Conservation (phyloP, 164 flowering plant species). For the Chimonanthus praecox region DNA sequence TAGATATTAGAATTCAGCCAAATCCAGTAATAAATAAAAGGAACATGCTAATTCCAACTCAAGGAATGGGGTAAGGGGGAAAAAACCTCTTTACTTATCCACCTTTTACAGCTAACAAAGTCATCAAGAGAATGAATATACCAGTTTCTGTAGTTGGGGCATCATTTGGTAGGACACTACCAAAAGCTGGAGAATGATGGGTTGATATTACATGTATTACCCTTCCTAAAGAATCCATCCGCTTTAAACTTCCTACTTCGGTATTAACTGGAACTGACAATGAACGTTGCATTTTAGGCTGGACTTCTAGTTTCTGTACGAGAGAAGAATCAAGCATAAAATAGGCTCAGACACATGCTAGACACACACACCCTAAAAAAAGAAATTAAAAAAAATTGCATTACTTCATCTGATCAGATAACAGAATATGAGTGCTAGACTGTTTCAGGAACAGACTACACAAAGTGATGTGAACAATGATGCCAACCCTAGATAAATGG, state of each 20-base stretch:
- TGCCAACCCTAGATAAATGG: too few relatives aligned
- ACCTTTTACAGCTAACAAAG: not conserved
- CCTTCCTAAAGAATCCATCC: constrained; percentile 49
- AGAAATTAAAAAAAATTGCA: not conserved
- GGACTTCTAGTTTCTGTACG: constrained; percentile 40
- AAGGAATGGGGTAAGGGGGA: too few relatives aligned
- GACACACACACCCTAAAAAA: not conserved
- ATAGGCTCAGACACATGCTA: not conserved
- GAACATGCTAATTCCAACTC: not conserved
- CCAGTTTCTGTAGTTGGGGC: constrained; percentile 35
- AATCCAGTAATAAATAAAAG: not conserved
- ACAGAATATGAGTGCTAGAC: not conserved
- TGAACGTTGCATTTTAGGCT: constrained; percentile 51
- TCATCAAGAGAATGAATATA: constrained; percentile 9
- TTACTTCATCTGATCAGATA: not conserved
- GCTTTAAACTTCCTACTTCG: constrained; percentile 44
- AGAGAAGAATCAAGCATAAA: constrained; percentile 13
- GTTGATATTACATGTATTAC: constrained; percentile 56
- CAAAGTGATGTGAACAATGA: not conserved
- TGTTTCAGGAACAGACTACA: constrained; percentile 1
- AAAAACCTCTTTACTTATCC: not conserved
- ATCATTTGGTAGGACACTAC: constrained; percentile 29
- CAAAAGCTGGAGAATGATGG: constrained; percentile 36
- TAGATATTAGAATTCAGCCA: not conserved
- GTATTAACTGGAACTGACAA: constrained; percentile 68